A percentile compares a stretch with the other conserved stretches of the same genome.
These are phyloP conservation scores for Xylariaceae sp. DNA, from an alignment of 2,329 filamentous ascomycete genomes.

Conservation along the genomic window DNA sequence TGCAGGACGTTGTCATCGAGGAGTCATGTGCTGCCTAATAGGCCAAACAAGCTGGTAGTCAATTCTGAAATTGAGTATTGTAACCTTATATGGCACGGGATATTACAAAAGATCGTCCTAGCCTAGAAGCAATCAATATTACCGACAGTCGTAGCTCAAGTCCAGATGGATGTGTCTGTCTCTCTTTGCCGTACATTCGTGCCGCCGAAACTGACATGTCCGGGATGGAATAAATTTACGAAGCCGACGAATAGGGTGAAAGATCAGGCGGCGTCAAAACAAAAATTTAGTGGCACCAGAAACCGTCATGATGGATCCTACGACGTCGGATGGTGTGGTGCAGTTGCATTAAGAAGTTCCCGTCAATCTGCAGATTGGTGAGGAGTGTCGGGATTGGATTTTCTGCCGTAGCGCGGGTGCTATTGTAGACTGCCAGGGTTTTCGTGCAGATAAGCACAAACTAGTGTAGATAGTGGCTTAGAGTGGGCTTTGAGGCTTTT, in stretches of 20 bases:
- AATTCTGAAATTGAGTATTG: constrained; percentile 9
- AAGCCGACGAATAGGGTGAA: constrained; percentile 10
- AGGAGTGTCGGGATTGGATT: neutral
- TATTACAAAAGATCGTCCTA: constrained; percentile 25
- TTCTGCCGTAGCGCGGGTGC: neutral
- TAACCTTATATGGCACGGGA: neutral
- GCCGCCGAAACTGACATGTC: constrained; percentile 12
- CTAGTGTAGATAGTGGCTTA: no score
- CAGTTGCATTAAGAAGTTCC: no score
- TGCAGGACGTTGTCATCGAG: neutral
- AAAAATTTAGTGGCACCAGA: neutral
- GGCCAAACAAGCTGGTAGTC: no score
- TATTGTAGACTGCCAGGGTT: no score
- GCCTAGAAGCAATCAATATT: constrained; percentile 10
- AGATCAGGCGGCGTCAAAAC: no score
- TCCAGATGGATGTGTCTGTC: neutral
- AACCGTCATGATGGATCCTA: no score
- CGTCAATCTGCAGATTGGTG: neutral
- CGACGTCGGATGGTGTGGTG: no score
- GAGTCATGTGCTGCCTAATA: neutral
- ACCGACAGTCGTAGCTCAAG: constrained; percentile 4
- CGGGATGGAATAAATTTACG: neutral
- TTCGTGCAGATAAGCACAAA: no score
- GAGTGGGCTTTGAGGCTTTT: neutral
- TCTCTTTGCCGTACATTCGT: no score